Evolutionary conservation across 805 yeast genomes (phyloP).

Genomic region (Metschnikowia bowlesiae): DNA sequence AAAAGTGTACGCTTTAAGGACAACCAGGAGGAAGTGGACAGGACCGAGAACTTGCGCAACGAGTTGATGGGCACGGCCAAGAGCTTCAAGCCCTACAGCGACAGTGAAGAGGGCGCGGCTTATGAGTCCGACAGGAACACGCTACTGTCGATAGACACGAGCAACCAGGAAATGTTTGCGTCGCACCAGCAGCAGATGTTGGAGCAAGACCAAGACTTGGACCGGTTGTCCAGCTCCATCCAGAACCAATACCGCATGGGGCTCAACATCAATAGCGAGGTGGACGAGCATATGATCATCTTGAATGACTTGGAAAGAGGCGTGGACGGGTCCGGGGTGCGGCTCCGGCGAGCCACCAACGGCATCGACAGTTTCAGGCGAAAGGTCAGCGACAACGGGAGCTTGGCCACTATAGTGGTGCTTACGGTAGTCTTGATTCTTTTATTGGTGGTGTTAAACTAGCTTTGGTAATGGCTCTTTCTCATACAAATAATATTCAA

Average conservation of each 20-base stretch:
- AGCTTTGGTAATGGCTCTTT: not conserved
- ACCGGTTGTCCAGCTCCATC: constrained; percentile 30
- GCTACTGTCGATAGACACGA: constrained; percentile 23
- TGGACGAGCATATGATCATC: constrained; percentile 39
- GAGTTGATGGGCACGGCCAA: constrained; percentile 33
- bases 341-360: constrained; percentile 30
- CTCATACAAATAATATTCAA: not conserved
- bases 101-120: constrained; percentile 10
- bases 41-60: constrained; percentile 20
- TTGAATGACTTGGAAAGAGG: constrained; percentile 41
- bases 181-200: constrained; percentile 39
- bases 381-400: constrained; percentile 39
- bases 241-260: constrained; percentile 39
- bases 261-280: constrained; percentile 31
- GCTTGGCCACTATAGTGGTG: constrained; percentile 38
- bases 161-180: constrained; percentile 40
- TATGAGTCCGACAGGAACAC: constrained; percentile 19
- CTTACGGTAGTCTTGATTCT: constrained; percentile 37
- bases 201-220: constrained; percentile 36
- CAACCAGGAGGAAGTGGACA: constrained; percentile 18
- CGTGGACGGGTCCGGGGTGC: constrained; percentile 30
- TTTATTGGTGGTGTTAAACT: constrained; percentile 38
- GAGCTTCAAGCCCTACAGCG: constrained; percentile 33
- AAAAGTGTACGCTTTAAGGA: constrained; percentile 36
- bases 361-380: constrained; percentile 29